A percentile compares a stretch with the other conserved stretches of the same genome.
Evolutionary conservation across 1,284 basidiomycete species (phyloP).

Genomic region (Phylloboletellus chloephorus): DNA sequence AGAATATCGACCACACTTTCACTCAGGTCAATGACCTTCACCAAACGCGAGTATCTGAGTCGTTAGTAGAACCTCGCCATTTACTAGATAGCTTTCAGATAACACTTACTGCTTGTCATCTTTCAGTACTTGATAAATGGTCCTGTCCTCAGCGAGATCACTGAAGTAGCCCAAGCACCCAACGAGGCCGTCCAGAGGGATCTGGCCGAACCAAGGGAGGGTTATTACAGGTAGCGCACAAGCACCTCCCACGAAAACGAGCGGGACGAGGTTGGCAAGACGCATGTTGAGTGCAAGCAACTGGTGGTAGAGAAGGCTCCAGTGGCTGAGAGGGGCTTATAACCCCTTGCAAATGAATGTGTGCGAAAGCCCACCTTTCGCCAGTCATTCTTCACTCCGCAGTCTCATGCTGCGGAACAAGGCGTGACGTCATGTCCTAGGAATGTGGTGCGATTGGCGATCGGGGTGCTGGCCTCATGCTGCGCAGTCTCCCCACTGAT

Average conservation of each 20-base stretch:
- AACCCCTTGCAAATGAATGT: not conserved
- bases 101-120: conserved; percentile 31
- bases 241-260: conserved; percentile 12
- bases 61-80: conserved; percentile 2
- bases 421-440: not conserved
- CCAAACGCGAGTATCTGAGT: conserved; percentile 36
- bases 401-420: conserved; percentile 14
- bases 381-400: conserved; percentile 13
- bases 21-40: conserved; percentile 43
- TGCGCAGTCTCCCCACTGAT: too few species aligned
- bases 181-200: conserved; percentile 14
- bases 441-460: too few species aligned
- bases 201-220: conserved; percentile 24
- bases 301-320: not conserved
- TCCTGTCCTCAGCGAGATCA: conserved; percentile 23
- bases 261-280: conserved; percentile 10
- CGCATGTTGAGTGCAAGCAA: conserved; percentile 15
- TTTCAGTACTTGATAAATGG: conserved; percentile 41
- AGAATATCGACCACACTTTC: conserved; percentile 39
- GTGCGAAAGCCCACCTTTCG: not conserved
- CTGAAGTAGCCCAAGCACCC: conserved; percentile 9
- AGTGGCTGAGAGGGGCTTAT: not conserved
- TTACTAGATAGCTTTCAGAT: not conserved
- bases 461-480: conserved; percentile 2
- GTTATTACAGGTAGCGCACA: conserved; percentile 19